Percentiles rank a stretch among this genome's conserved stretches.
Conservation (phyloP, 176 grass and related monocot genomes). For the Lolium rigidum region DNA sequence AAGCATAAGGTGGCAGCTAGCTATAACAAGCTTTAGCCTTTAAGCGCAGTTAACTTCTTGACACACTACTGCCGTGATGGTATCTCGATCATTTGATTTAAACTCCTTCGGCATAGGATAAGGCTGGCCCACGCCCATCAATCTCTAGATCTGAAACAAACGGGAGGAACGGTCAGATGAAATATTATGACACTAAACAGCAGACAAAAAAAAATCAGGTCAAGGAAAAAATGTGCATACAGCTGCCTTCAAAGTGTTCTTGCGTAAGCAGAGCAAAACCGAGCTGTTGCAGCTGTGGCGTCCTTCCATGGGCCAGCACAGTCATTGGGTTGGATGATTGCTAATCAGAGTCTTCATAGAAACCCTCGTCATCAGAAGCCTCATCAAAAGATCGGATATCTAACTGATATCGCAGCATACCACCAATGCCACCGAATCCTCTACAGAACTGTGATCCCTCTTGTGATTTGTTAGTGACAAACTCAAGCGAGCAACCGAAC, state of each 20-base stretch:
- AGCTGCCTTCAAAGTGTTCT: constrained; percentile 34
- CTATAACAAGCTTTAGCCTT: constrained; percentile 35
- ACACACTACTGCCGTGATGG: constrained; percentile 22
- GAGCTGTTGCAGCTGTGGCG: constrained; percentile 39
- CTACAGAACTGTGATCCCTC: constrained; percentile 65
- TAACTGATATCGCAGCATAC: constrained; percentile 57
- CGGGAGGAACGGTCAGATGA: not conserved
- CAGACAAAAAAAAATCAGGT: not conserved
- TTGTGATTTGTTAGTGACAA: constrained; percentile 63
- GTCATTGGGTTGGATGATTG: constrained; percentile 51
- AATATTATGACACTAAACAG: not conserved
- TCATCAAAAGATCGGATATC: constrained; percentile 63
- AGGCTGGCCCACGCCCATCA: constrained; percentile 49
- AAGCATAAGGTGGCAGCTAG: not conserved
- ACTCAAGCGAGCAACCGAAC: constrained; percentile 57
- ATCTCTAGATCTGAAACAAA: constrained; percentile 41
- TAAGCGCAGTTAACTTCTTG: constrained; percentile 25
- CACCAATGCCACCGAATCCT: constrained; percentile 62
- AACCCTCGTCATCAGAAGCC: constrained; percentile 46
- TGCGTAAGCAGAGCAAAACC: constrained; percentile 26
- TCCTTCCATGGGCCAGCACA: constrained; percentile 61
- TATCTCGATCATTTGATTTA: not conserved
- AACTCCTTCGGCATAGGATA: constrained; percentile 30
- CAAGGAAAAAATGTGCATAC: constrained; percentile 27
- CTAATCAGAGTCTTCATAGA: constrained; percentile 63